phyloP scores from a whole-genome alignment of 139 green algal species.

The Chlamydomonas urium region DNA sequence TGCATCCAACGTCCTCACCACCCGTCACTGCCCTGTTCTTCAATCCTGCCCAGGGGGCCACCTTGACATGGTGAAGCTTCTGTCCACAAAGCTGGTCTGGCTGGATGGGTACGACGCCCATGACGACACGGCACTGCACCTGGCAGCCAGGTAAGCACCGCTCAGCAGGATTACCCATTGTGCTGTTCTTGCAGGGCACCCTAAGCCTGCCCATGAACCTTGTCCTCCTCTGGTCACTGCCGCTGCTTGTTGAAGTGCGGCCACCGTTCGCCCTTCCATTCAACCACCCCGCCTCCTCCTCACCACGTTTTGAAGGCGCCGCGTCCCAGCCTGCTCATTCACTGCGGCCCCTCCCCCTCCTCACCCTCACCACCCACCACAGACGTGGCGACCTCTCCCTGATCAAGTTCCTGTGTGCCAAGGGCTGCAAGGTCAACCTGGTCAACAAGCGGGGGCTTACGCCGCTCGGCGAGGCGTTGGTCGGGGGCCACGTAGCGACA shows the following conservation, averaged over 20 bases:
- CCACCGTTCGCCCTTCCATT: too few relatives aligned
- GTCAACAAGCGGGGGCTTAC: constrained; percentile 61
- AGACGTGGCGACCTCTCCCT: background rate
- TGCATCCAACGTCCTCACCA: background rate
- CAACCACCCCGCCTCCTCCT: too few relatives aligned
- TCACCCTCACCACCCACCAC: background rate
- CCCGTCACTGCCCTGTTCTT: background rate
- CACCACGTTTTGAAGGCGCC: too few relatives aligned
- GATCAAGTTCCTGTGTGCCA: constrained; percentile 35
- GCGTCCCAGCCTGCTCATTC: background rate
- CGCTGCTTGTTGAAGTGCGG: too few relatives aligned
- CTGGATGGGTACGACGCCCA: constrained; percentile 45
- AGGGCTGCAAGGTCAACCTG: constrained; percentile 23
- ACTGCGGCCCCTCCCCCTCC: background rate
- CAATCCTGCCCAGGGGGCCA: background rate
- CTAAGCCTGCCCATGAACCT: too few relatives aligned
- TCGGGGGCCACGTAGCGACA: constrained; percentile 19
- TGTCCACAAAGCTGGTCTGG: constrained; percentile 51
- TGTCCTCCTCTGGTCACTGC: too few relatives aligned
- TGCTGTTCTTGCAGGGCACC: too few relatives aligned
- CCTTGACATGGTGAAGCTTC: background rate
- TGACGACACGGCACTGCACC: constrained; percentile 61
- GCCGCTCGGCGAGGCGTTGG: constrained; percentile 50
- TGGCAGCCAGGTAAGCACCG: constrained; percentile 50
- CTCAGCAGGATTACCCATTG: too few relatives aligned